phyloP scores from a whole-genome alignment of 352 stramenopile genomes.

The Phytopythium litorale region DNA sequence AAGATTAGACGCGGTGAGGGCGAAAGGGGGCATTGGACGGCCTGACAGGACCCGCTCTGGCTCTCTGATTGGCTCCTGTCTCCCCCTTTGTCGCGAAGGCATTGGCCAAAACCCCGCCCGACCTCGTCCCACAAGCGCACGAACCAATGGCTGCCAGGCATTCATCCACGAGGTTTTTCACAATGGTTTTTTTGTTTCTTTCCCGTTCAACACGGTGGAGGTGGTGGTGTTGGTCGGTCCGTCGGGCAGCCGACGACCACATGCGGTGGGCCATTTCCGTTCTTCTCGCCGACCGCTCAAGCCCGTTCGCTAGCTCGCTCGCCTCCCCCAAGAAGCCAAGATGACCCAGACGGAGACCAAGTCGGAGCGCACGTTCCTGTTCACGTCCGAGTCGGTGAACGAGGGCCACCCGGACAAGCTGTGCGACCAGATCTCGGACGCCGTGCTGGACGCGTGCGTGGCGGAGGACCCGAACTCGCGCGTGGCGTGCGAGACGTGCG shows the following conservation, averaged over 20 bases:
- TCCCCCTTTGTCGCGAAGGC: neutral
- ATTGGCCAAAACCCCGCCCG: conserved; percentile 23
- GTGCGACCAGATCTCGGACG: conserved; percentile 98
- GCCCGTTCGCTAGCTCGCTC: neutral
- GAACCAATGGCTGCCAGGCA: conserved; percentile 9
- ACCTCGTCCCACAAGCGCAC: neutral
- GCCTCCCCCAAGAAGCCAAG: conserved; percentile 10
- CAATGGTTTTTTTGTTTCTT: neutral
- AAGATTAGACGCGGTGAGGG: neutral
- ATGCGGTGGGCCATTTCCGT: neutral
- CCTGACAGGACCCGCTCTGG: neutral
- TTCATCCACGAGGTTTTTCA: conserved; percentile 25
- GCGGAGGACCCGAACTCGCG: conserved; percentile 97
- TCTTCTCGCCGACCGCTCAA: conserved; percentile 11
- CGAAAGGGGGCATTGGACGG: conserved; percentile 1
- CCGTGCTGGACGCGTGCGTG: conserved; percentile 98
- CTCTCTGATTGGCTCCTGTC: conserved; percentile 3
- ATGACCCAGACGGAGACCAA: conserved; percentile 53
- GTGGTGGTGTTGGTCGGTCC: too few relatives aligned
- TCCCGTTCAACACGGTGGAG: neutral
- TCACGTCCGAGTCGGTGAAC: conserved; percentile 99
- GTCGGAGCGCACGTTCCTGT: conserved; percentile 89
- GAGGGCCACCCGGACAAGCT: conserved; percentile 99
- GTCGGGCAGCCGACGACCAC: neutral
- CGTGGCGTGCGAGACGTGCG: conserved; percentile 98